phyloP scores from a whole-genome alignment of 1,139 yeast species.

The Blastobotrys raffinosifermentans region DNA sequence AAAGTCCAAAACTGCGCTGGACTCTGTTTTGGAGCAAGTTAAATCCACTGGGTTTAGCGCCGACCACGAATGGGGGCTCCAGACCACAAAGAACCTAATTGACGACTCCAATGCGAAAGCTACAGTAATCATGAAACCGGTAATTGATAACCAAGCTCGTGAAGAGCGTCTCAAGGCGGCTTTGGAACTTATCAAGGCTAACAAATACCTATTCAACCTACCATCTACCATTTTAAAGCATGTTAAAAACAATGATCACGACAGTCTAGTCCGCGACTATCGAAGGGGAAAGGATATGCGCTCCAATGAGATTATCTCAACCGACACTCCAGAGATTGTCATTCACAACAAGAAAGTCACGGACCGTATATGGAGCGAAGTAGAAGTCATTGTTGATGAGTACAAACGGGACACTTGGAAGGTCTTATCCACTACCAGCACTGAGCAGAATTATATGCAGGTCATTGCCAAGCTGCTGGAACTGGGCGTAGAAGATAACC shows the following conservation, averaged over 20 bases:
- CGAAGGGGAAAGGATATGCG: constrained; percentile 45
- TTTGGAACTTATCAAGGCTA: constrained; percentile 54
- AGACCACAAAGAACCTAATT: constrained; percentile 25
- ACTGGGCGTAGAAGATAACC: constrained; percentile 55
- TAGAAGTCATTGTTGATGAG: constrained; percentile 55
- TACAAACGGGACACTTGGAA: constrained; percentile 63
- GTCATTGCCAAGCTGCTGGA: constrained; percentile 56
- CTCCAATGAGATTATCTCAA: constrained; percentile 21
- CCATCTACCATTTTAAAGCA: constrained; percentile 55
- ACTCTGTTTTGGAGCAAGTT: constrained; percentile 50
- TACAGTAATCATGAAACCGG: constrained; percentile 67
- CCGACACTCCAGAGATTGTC: constrained; percentile 26
- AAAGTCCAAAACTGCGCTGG: constrained; percentile 63
- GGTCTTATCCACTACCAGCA: constrained; percentile 41
- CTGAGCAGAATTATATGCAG: constrained; percentile 46
- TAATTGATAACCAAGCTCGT: constrained; percentile 55
- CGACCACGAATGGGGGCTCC: constrained; percentile 34
- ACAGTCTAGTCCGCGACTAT: constrained; percentile 64
- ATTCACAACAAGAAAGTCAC: constrained; percentile 32
- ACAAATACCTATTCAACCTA: constrained; percentile 63
- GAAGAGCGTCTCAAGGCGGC: constrained; percentile 57
- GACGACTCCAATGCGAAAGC: constrained; percentile 42
- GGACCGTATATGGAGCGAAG: constrained; percentile 59
- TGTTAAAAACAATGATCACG: constrained; percentile 59
- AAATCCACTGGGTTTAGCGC: constrained; percentile 36